Evolutionary conservation across 2,329 filamentous ascomycete genomes (phyloP).

Genomic region (Trichoderma koningii): DNA sequence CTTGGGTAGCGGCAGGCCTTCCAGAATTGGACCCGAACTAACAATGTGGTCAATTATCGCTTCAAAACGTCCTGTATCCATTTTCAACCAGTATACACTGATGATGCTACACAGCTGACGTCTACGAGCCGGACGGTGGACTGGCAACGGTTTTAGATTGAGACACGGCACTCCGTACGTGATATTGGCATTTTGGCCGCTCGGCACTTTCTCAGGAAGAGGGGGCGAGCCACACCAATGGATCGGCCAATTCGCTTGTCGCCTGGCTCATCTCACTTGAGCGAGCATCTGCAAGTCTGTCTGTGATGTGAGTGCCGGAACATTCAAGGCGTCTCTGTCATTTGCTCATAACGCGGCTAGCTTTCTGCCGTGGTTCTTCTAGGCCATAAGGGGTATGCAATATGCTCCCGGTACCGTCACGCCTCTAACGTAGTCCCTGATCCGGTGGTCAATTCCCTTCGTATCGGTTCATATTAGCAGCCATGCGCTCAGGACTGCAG

Average conservation of each 20-base stretch:
- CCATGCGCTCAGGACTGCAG: neutral
- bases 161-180: neutral
- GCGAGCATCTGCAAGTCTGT: neutral
- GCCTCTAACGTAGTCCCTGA: neutral
- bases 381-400: neutral
- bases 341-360: constrained; percentile 9
- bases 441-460: neutral
- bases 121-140: neutral
- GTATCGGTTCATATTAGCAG: neutral
- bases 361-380: neutral
- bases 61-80: neutral
- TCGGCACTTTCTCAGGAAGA: neutral
- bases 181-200: neutral
- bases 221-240: neutral
- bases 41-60: neutral
- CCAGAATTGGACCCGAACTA: neutral
- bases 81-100: neutral
- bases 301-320: no score
- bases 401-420: neutral
- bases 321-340: neutral
- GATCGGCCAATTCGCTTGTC: neutral
- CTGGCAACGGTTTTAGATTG: neutral
- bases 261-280: neutral
- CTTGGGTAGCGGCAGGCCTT: constrained; percentile 4
- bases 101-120: neutral